These are phyloP conservation scores for Alternaria arborescens DNA, from an alignment of 2,329 filamentous ascomycete genomes.

Conservation along the genomic window DNA sequence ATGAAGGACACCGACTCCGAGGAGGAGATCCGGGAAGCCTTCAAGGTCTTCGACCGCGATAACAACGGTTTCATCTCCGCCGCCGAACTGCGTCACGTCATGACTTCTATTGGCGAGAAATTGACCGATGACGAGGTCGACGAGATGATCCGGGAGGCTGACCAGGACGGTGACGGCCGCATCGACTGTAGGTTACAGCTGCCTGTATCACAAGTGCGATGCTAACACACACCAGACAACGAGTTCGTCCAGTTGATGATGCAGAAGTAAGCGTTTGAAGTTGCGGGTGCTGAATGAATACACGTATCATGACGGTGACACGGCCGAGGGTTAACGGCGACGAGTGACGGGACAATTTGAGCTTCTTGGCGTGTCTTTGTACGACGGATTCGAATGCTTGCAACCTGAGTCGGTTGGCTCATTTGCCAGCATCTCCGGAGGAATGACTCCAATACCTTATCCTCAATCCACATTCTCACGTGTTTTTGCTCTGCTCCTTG, in stretches of 20 bases:
- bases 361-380: conserved; percentile 16
- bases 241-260: conserved; percentile 66
- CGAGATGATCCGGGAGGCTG: conserved; percentile 71
- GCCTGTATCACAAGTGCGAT: not conserved
- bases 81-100: conserved; percentile 69
- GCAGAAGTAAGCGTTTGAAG: conserved; percentile 57
- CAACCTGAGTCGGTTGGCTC: conserved; percentile 11
- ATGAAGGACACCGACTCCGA: conserved; percentile 70
- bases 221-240: conserved; percentile 55
- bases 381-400: conserved; percentile 14
- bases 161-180: conserved; percentile 69
- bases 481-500: conserved; percentile 9
- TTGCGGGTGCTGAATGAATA: conserved; percentile 39
- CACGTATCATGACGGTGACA: conserved; percentile 41
- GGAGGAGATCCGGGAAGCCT: conserved; percentile 71
- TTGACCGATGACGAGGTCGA: conserved; percentile 69
- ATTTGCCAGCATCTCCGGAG: conserved; percentile 11
- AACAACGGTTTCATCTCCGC: conserved; percentile 71
- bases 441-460: conserved; percentile 17
- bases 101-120: conserved; percentile 71
- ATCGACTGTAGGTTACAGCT: conserved; percentile 65
- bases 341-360: conserved; percentile 30
- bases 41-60: conserved; percentile 72
- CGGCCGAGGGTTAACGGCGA: conserved; percentile 40
- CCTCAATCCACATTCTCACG: conserved; percentile 19